phyloP scores from a whole-genome alignment of 768 basidiomycete species.

The Tubosaeta sp. region DNA sequence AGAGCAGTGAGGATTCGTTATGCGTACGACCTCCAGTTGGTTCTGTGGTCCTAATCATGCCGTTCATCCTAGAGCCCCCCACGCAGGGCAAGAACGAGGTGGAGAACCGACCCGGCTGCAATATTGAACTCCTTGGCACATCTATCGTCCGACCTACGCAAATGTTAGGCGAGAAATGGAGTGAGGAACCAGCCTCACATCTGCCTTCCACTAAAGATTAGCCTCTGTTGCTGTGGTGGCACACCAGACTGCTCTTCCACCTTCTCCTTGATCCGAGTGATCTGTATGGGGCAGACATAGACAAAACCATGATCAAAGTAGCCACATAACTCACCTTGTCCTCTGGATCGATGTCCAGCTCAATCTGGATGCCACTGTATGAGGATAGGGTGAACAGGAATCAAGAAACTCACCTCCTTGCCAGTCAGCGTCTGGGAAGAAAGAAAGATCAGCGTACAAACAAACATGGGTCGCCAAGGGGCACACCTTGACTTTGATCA shows the following conservation, averaged over 20 bases:
- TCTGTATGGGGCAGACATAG: conserved; percentile 43
- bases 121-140: conserved; percentile 82
- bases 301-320: not conserved
- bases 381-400: not conserved
- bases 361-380: conserved; percentile 54
- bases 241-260: conserved; percentile 99
- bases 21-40: conserved; percentile 21
- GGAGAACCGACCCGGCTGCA: conserved; percentile 79
- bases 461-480: not conserved
- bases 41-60: conserved; percentile 25
- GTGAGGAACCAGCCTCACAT: conserved; percentile 53
- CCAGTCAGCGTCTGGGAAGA: conserved; percentile 84
- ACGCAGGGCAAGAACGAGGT: conserved; percentile 92
- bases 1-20: conserved; percentile 23
- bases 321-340: conserved; percentile 59
- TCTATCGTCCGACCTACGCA: conserved; percentile 83
- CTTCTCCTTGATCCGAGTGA: conserved; percentile 92
- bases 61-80: conserved; percentile 59
- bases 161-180: not conserved
- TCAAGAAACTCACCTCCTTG: conserved; percentile 70
- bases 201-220: conserved; percentile 91
- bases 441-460: not conserved
- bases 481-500: conserved; percentile 25
- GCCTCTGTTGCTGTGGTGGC: conserved; percentile 67
- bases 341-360: conserved; percentile 89